phyloP scores from a whole-genome alignment of 306 rosid species.

The Trifolium subterraneum region DNA sequence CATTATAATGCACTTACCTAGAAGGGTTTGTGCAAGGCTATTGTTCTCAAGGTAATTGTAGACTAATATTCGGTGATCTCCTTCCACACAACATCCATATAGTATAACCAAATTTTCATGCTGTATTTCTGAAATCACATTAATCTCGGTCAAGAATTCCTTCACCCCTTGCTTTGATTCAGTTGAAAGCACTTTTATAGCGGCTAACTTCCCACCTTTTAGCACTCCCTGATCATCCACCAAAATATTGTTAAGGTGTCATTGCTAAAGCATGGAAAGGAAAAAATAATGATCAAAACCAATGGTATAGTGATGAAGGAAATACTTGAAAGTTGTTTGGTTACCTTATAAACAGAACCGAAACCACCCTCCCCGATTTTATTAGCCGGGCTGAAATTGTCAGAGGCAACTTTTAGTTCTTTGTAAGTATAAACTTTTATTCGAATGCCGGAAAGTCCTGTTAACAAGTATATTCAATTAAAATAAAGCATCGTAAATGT shows the following conservation, averaged over 20 bases:
- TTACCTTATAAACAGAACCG: constrained; percentile 92
- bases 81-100: constrained; percentile 93
- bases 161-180: constrained; percentile 87
- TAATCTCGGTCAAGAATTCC: constrained; percentile 95
- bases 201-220: constrained; percentile 85
- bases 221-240: constrained; percentile 70
- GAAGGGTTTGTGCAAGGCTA: constrained; percentile 82
- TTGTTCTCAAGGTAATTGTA: constrained; percentile 94
- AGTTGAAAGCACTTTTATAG: constrained; percentile 91
- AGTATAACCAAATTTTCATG: constrained; percentile 87
- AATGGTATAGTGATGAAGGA: constrained; percentile 26
- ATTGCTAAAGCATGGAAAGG: constrained; percentile 25
- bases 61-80: constrained; percentile 77
- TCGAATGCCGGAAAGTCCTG: constrained; percentile 70
- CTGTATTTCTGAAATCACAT: constrained; percentile 80
- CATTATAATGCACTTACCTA: constrained; percentile 58
- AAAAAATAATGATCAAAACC: constrained; percentile 11
- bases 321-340: constrained; percentile 29
- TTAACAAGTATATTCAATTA: constrained; percentile 37
- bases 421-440: constrained; percentile 66
- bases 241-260: constrained; percentile 32
- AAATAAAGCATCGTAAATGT: constrained; percentile 18
- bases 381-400: constrained; percentile 66
- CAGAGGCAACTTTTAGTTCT: constrained; percentile 70
- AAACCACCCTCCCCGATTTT: constrained; percentile 99